Conservation (phyloP, 257 asterid genomes). For the Rauvolfia tetraphylla region DNA sequence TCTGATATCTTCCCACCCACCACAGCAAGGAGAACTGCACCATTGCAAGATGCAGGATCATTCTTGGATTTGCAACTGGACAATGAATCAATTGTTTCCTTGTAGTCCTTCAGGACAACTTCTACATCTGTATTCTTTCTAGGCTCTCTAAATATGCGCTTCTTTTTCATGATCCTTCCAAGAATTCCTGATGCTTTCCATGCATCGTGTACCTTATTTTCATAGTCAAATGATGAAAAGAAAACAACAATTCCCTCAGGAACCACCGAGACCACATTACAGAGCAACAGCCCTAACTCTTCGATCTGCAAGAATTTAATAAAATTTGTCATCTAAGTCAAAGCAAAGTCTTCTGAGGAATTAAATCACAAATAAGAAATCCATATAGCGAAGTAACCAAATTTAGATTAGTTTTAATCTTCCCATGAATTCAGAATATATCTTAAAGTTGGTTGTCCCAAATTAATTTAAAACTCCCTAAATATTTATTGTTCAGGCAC, state of each 20-base stretch:
- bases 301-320: constrained; percentile 51
- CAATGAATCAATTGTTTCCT: constrained; percentile 55
- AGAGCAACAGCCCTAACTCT: constrained; percentile 79
- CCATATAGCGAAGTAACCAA: not conserved
- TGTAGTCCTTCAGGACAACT: constrained; percentile 65
- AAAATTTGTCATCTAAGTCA: constrained; percentile 9
- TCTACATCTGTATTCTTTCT: constrained; percentile 80
- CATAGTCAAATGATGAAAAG: constrained; percentile 92
- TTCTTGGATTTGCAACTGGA: constrained; percentile 18
- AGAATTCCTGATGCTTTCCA: constrained; percentile 86
- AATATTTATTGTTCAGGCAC: not conserved
- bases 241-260: constrained; percentile 89
- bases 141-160: constrained; percentile 81
- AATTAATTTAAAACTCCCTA: not conserved
- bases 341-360: constrained; percentile 4
- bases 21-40: constrained; percentile 86
- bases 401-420: not conserved
- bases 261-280: constrained; percentile 73
- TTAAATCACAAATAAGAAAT: not conserved
- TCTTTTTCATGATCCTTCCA: constrained; percentile 70
- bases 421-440: not conserved
- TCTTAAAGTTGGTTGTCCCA: not conserved
- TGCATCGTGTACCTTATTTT: constrained; percentile 59
- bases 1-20: constrained; percentile 99
- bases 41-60: constrained; percentile 41